Evolutionary conservation across 768 basidiomycete species (phyloP).

Genomic region (Leccinum obscurum): DNA sequence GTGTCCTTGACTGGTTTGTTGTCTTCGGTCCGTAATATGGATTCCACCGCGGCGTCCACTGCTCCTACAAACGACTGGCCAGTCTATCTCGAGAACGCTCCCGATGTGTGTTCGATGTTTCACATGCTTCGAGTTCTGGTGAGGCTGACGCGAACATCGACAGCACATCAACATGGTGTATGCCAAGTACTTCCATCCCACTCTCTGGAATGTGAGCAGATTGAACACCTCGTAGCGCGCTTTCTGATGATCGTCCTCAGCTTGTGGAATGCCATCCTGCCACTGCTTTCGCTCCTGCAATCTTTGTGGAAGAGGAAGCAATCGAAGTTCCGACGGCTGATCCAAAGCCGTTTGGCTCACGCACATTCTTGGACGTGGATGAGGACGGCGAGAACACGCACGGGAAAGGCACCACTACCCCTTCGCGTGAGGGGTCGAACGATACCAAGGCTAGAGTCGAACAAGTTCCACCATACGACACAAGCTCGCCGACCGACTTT

Average conservation of each 20-base stretch:
- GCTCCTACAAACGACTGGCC: neutral
- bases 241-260: neutral
- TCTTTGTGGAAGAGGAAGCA: slow-evolving; percentile 22
- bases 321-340: slow-evolving; percentile 5
- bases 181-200: slow-evolving; percentile 24
- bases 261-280: slow-evolving; percentile 17
- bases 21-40: slow-evolving; percentile 8
- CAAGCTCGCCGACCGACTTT: slow-evolving; percentile 1
- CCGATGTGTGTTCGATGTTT: slow-evolving; percentile 4
- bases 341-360: slow-evolving; percentile 6
- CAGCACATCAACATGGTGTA: slow-evolving; percentile 24
- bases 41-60: neutral
- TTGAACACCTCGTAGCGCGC: neutral
- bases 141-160: neutral
- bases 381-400: neutral
- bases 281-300: slow-evolving; percentile 17
- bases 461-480: slow-evolving; percentile 16
- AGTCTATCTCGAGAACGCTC: slow-evolving; percentile 12
- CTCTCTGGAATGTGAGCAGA: slow-evolving; percentile 18
- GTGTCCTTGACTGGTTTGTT: slow-evolving; percentile 3
- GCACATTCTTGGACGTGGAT: slow-evolving; percentile 17
- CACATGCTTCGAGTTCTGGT: neutral
- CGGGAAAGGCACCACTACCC: neutral
- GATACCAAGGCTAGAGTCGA: neutral
- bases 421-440: neutral